Evolutionary conservation across 441 rosid genomes (phyloP), one percentile per base, ranked within the genome.

Genomic region (Erodium moschatum): DNA sequence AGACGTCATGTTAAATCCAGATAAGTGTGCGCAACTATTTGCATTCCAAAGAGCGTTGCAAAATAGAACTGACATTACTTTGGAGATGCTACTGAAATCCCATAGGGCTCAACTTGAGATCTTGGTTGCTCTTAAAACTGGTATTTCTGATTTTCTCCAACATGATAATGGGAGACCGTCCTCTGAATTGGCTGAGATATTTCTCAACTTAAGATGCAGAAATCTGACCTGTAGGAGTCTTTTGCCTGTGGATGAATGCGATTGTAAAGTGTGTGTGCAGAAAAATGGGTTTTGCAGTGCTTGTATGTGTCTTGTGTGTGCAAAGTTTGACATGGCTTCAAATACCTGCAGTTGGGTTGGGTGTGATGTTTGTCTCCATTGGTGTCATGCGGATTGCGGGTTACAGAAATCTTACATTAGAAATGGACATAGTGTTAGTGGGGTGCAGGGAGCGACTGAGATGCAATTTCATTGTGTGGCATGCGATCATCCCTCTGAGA

Each of bases 281-380:
- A 91, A 80, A 83, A 87, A 73, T 74, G 99, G 99, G 27, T 95
- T 95, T 83, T 95, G 99, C 79, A 86, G 97, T 74, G 74, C 84
- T 50, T 95, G 99, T 73, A 95, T 90, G 99, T 95, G 99, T 79
- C 96, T 95, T 48, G 82, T 95, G 69, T 95, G 99, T 76, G 86
- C 90, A 21, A 91, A 86, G 75, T 95, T 91, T 78, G 99, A 95
- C 80, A 82, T 85, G 96, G 97, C 97, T 40, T 83, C 88, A 40
- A 89, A 95, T 76, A 95, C 99, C 5, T 95, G 99, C 80, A 86
- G 97, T 78, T 95, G 99, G 99, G 90, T 95, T 64, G 99, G 99
- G 62, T 95, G 99, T 81, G 99, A 95, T 77, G 86, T 89, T 63
- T 95, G 99, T 77, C 90, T 91, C 69, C 99, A 95, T 72, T 95